Evolutionary conservation across 805 yeast genomes (phyloP), one percentile per base, ranked within the genome.

Genomic region (Millerozyma miso): DNA sequence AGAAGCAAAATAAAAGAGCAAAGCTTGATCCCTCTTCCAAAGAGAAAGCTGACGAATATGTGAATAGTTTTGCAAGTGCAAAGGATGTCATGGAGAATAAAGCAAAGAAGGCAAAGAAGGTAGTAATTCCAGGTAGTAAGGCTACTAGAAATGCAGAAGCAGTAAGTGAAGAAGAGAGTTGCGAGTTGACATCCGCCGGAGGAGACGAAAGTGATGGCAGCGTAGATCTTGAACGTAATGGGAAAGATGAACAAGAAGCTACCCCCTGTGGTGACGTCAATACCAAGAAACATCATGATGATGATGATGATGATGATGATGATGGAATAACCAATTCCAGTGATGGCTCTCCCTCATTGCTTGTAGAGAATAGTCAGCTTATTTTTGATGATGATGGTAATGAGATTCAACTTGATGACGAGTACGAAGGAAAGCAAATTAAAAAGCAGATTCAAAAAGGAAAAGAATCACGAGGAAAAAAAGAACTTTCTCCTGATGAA

Each of bases 11-110:
- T 49, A 85, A 85, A 58, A 69, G 78, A 50, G 77, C 79, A 43
- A 90, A 89, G 61, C 72, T 90, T 46, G 89, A 88, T 58, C 96
- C 96, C 0, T 74, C 73, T 18, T 59, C 67, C 16, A 67, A 69
- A 40, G 65, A 60, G 13, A 62, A 60, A 15, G 67, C 71, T 7
- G 78, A 76, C 39, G 73, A 73, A 33, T 66, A 68, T 48, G 48
- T 51, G 37, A 67, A 63, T 40, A 48, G 59, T 5, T 70, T 71
- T 42, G 74, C 76, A 13, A 66, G 69, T 46, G 91, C 90, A 4
- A 72, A 79, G 43, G 84, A 83, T 47, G 79, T 79, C 14, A 67
- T 79, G 73, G 70, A 73, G 44, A 69, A 70, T 49, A 76, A 74
- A 48, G 82, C 81, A 19, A 65, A 69, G 38, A 61, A 56, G 35